These are phyloP conservation scores for Infundibulicybe gibba DNA, from an alignment of 768 basidiomycete species.

Conservation along the genomic window DNA sequence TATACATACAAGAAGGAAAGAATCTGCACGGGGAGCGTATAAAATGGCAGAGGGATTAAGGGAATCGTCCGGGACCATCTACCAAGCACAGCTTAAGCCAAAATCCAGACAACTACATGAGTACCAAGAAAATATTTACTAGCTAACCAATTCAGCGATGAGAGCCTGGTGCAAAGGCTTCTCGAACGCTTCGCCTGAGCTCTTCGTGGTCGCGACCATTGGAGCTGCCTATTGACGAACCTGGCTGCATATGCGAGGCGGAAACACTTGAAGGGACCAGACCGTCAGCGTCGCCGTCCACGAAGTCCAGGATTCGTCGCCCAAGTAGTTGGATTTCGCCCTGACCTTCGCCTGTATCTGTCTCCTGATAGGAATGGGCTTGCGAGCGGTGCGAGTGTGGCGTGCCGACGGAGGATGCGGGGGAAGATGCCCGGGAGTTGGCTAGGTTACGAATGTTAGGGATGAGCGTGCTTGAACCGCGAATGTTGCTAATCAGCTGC, in stretches of 20 bases:
- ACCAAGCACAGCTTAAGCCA: too few species aligned
- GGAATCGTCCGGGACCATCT: too few species aligned
- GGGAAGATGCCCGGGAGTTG: slow-evolving; percentile 63
- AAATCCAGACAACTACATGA: too few species aligned
- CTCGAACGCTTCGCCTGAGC: slow-evolving; percentile 75
- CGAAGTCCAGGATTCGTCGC: slow-evolving; percentile 81
- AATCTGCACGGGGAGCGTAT: too few species aligned
- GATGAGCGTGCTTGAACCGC: slow-evolving; percentile 73
- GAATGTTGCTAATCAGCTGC: slow-evolving; percentile 87
- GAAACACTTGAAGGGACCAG: slow-evolving; percentile 57
- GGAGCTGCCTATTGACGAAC: slow-evolving; percentile 63
- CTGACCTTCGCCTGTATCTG: slow-evolving; percentile 83
- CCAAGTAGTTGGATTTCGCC: slow-evolving; percentile 88
- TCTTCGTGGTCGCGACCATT: slow-evolving; percentile 73
- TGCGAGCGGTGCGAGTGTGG: slow-evolving; percentile 68
- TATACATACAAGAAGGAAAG: too few species aligned
- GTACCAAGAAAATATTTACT: too few species aligned
- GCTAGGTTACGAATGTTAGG: slow-evolving; percentile 87
- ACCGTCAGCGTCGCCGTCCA: slow-evolving; percentile 69
- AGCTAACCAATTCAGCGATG: slow-evolving; percentile 33
- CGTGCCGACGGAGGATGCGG: slow-evolving; percentile 71
- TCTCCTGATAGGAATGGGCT: slow-evolving; percentile 74
- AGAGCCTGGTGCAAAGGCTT: slow-evolving; percentile 71
- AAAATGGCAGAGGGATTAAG: too few species aligned
- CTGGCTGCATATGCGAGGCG: slow-evolving; percentile 65